Conservation (phyloP, 495 filamentous ascomycete species). For the Terfezia boudieri region DNA sequence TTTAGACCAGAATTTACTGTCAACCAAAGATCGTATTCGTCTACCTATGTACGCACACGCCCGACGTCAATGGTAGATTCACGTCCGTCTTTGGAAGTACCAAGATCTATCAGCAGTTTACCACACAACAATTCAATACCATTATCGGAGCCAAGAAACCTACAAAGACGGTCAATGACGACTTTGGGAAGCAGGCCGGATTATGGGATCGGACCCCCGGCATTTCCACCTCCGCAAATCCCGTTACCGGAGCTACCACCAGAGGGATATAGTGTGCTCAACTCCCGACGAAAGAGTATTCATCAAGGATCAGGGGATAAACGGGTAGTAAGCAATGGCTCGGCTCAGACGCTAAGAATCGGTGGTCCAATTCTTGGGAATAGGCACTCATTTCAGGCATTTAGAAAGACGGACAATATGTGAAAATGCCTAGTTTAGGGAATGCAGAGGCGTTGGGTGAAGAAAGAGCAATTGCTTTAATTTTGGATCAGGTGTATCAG, state of each 20-base stretch:
- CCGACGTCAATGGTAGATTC: neutral
- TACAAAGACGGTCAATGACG: conserved; percentile 16
- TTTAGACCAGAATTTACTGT: too few relatives aligned
- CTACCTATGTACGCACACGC: too few relatives aligned
- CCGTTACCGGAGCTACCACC: conserved; percentile 12
- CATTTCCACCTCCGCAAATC: conserved; percentile 15
- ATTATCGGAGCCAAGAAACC: conserved; percentile 8
- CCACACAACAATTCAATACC: conserved; percentile 3
- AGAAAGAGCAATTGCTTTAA: too few relatives aligned
- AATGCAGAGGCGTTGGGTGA: too few relatives aligned
- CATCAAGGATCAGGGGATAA: neutral
- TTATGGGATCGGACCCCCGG: conserved; percentile 7
- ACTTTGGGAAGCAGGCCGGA: conserved; percentile 1
- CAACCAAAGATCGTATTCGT: too few relatives aligned
- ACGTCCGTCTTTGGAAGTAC: conserved; percentile 1
- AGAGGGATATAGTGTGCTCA: conserved; percentile 7
- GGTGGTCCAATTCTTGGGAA: too few relatives aligned
- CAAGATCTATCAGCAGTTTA: conserved; percentile 1
- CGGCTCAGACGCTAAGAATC: too few relatives aligned
- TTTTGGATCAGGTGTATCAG: too few relatives aligned
- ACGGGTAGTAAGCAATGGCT: too few relatives aligned
- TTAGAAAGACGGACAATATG: too few relatives aligned
- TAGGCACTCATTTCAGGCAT: too few relatives aligned
- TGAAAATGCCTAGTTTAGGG: too few relatives aligned
- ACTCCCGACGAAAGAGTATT: neutral